Percentiles rank a stretch among this genome's conserved stretches.
Evolutionary conservation across 73 alveolate species (phyloP).

Genomic region (Urostyla sp.): DNA sequence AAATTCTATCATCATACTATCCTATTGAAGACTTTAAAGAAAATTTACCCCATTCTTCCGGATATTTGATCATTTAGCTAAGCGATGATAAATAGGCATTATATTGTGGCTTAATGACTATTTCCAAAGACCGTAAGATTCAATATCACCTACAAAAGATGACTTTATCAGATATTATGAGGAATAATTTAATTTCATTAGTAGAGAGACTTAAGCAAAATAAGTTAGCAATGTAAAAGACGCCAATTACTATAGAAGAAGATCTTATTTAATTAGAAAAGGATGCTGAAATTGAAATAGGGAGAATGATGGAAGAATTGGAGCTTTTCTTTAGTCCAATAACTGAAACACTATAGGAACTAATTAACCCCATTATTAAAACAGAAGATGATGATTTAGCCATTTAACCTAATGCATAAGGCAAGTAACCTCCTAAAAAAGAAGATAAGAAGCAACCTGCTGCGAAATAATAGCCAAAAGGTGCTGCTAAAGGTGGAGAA

Average conservation of each 20-base stretch:
- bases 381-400: slow-evolving; percentile 77
- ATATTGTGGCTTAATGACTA: slow-evolving; percentile 81
- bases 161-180: slow-evolving; percentile 69
- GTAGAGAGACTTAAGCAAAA: slow-evolving; percentile 76
- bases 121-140: slow-evolving; percentile 73
- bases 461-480: slow-evolving; percentile 73
- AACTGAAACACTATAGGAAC: slow-evolving; percentile 67
- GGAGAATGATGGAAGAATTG: slow-evolving; percentile 70
- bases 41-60: slow-evolving; percentile 79
- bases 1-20: slow-evolving; percentile 38
- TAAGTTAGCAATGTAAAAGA: slow-evolving; percentile 80
- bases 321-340: slow-evolving; percentile 82
- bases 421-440: slow-evolving; percentile 62
- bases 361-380: slow-evolving; percentile 86
- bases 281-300: slow-evolving; percentile 81
- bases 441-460: slow-evolving; percentile 66
- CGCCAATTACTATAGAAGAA: slow-evolving; percentile 90
- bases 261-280: slow-evolving; percentile 80
- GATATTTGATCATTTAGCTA: slow-evolving; percentile 83
- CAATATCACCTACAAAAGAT: slow-evolving; percentile 79
- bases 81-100: slow-evolving; percentile 79
- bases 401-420: slow-evolving; percentile 40
- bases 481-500: slow-evolving; percentile 79
- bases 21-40: slow-evolving; percentile 79
- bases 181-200: slow-evolving; percentile 71